Conservation (phyloP, 805 yeast genomes). For the Wickerhamiella spandovensis region DNA sequence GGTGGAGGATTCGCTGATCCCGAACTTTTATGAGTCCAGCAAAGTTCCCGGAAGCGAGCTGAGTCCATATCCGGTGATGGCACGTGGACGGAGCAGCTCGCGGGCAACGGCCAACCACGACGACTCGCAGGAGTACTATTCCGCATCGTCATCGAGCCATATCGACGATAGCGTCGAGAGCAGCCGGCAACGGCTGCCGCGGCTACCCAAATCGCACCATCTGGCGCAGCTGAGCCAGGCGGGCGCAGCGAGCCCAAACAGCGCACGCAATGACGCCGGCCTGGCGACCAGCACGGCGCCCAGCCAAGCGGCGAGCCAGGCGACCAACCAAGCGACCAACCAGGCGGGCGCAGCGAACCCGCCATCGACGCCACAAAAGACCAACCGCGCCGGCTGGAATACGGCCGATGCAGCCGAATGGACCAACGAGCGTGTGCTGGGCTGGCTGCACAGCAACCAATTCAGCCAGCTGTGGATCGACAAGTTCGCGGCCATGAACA, state of each 20-base stretch:
- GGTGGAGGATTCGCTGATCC: conserved; percentile 2
- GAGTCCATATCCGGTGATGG: conserved; percentile 1
- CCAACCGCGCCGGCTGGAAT: conserved; percentile 27
- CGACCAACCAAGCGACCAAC: too few relatives aligned
- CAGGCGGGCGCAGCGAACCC: too few relatives aligned
- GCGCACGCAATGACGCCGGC: too few relatives aligned
- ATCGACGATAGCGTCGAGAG: conserved; percentile 7
- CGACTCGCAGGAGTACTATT: conserved; percentile 9
- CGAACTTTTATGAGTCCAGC: not conserved
- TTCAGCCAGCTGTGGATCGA: conserved; percentile 68
- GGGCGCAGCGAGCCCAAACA: too few relatives aligned
- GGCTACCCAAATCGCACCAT: not conserved
- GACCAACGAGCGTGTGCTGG: conserved; percentile 51
- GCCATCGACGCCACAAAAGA: not conserved
- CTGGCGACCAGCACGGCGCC: too few relatives aligned
- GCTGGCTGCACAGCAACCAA: conserved; percentile 55
- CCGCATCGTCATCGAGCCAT: conserved; percentile 8
- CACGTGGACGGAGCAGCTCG: not conserved
- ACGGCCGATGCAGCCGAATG: conserved; percentile 40
- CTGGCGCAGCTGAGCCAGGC: not conserved
- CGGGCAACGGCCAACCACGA: conserved; percentile 1
- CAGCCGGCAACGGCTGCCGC: not conserved
- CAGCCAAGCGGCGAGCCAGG: too few relatives aligned
- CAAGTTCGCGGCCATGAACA: conserved; percentile 42
- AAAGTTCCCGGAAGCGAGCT: not conserved